Evolutionary conservation across 2,329 filamentous ascomycete species (phyloP).

Genomic region (Metarhizium anisopliae): DNA sequence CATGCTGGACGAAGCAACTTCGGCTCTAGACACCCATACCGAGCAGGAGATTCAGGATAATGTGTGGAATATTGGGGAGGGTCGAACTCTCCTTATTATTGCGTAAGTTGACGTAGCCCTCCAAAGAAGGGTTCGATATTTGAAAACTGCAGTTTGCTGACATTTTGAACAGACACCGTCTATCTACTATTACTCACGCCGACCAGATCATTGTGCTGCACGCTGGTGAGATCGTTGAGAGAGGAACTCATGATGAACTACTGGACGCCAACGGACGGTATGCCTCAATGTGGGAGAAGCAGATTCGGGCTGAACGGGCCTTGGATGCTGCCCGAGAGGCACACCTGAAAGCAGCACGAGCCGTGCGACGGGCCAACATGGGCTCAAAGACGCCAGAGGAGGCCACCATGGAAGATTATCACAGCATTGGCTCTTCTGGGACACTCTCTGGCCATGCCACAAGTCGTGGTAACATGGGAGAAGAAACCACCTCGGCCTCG

Average conservation of each 20-base stretch:
- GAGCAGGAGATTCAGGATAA: conserved; percentile 90
- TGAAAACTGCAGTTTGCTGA: conserved; percentile 10
- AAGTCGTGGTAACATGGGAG: conserved; percentile 22
- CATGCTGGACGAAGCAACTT: conserved; percentile 87
- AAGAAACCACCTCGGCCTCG: conserved; percentile 20
- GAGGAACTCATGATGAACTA: conserved; percentile 70
- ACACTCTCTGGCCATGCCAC: conserved; percentile 27
- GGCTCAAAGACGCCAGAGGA: conserved; percentile 25
- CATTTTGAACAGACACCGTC: conserved; percentile 49
- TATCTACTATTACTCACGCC: conserved; percentile 78
- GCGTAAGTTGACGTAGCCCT: conserved; percentile 48
- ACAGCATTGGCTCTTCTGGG: conserved; percentile 35
- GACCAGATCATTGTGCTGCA: conserved; percentile 77
- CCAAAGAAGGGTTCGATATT: neutral
- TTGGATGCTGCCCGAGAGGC: conserved; percentile 26
- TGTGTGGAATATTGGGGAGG: conserved; percentile 69
- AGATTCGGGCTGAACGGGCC: conserved; percentile 68
- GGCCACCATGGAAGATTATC: conserved; percentile 36
- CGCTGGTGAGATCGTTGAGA: conserved; percentile 67
- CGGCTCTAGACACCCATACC: conserved; percentile 82
- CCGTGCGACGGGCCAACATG: conserved; percentile 42
- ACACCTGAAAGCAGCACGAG: conserved; percentile 24
- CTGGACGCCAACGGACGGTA: conserved; percentile 65
- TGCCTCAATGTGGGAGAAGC: conserved; percentile 80
- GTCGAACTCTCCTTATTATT: conserved; percentile 90